phyloP scores from a whole-genome alignment of 2,329 filamentous ascomycete genomes.

The Cercospora nicotianae region DNA sequence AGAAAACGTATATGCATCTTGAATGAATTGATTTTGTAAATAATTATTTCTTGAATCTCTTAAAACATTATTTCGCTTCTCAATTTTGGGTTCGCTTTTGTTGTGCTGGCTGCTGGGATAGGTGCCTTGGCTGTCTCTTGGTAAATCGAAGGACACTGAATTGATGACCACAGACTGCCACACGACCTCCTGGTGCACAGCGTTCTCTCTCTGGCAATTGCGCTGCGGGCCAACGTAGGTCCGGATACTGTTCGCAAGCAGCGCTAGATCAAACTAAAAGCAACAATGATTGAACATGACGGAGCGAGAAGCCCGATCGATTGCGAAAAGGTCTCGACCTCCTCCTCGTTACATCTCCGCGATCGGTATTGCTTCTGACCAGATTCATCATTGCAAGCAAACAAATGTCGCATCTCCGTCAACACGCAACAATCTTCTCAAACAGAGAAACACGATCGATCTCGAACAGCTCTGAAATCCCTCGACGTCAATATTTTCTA shows the following conservation, averaged over 20 bases:
- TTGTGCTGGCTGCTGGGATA: background rate
- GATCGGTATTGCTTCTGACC: background rate
- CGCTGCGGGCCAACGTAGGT: background rate
- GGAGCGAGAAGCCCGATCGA: background rate
- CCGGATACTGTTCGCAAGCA: background rate
- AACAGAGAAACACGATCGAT: background rate
- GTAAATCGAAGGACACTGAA: background rate
- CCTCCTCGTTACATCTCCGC: background rate
- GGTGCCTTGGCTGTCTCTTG: background rate
- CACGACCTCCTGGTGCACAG: background rate
- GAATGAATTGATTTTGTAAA: slow-evolving; percentile 9
- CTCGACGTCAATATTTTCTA: background rate
- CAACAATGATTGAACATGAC: background rate
- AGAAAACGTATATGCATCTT: slow-evolving; percentile 17
- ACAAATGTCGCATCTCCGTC: background rate
- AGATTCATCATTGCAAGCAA: background rate
- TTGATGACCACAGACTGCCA: background rate
- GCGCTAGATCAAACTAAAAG: background rate
- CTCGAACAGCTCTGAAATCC: background rate
- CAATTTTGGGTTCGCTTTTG: background rate
- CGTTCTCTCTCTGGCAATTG: background rate
- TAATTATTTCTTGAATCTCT: slow-evolving; percentile 22
- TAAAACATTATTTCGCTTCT: background rate
- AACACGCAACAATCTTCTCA: background rate
- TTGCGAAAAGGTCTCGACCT: background rate